Evolutionary conservation across 2,329 filamentous ascomycete species (phyloP), one percentile per base, ranked within the genome.

Genomic region (Penicillium polonicum): DNA sequence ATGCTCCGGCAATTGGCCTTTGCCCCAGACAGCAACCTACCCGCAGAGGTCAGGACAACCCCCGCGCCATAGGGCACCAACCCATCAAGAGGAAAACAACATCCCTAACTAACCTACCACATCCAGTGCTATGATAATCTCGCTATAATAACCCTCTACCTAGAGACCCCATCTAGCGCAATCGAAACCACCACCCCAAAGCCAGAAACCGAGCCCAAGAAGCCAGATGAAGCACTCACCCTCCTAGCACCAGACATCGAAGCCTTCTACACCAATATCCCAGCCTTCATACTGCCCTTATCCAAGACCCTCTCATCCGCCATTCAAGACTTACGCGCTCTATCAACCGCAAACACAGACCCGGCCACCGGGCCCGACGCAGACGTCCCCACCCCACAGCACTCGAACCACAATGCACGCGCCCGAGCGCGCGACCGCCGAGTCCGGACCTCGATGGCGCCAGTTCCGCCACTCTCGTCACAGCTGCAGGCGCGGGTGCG

Each of bases 141-240:
- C 21, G 67, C 70, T 33, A 64, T 76, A n/a, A 70, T 75, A 49
- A 64, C 70, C 2, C 61, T 77, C n/a, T 77, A 74, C 44, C 66
- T 77, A 7, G 70, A 75, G 19, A 69, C 71, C 3, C 60, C 68
- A 9, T 55, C 64, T 17, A 41, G 57, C 27, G 61, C 62, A 25
- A 62, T 69, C 42, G 65, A 68, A 29, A 46, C 56, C 15, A 61
- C 69, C 13, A 50, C 25, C 21, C 45, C 51, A 5, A 41, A 29
- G 5, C 51, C 59, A 54, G 62, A 68, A 33, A 42, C 52, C 21
- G 49, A 52, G 23, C 45, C 42, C 29, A 48, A 58, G 36, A 43
- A 55, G 61, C 35, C 50, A 35, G 65, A 68, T 25, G 63, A 72
- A 31, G 62, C 65, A 9, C 63, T 72, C 44, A 66, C 69, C 4